Evolutionary conservation across 2,329 filamentous ascomycete genomes (phyloP).

Genomic region (Didymella keratinophila): DNA sequence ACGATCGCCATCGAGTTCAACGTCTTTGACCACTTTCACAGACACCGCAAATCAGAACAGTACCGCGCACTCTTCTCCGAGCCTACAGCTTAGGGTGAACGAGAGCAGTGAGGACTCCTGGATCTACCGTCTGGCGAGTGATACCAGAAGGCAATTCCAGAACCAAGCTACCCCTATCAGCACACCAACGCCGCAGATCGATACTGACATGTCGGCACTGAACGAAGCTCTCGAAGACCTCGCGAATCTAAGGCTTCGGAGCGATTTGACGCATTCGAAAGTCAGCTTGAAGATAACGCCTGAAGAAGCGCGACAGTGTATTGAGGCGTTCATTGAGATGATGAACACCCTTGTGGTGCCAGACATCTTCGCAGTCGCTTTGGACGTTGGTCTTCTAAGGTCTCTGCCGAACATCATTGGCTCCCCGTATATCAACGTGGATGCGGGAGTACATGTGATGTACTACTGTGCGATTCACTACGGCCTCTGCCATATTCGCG

Average conservation of each 20-base stretch:
- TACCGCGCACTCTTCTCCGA: background rate
- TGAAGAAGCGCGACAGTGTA: background rate
- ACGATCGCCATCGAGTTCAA: background rate
- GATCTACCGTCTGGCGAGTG: background rate
- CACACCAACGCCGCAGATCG: background rate
- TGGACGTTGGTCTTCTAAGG: background rate
- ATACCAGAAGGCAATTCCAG: background rate
- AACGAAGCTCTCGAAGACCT: background rate
- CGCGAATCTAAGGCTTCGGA: background rate
- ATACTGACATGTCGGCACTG: background rate
- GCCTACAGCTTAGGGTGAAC: background rate
- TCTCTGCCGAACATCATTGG: background rate
- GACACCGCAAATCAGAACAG: background rate
- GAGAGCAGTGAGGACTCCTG: background rate
- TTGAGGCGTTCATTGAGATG: background rate
- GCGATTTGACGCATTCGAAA: background rate
- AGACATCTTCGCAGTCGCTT: background rate
- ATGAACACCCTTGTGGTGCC: background rate
- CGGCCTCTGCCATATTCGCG: background rate
- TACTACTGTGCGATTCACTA: background rate
- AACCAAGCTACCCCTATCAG: background rate
- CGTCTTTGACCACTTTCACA: background rate
- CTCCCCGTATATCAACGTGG: background rate
- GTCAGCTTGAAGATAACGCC: background rate
- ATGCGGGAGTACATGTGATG: background rate